These are phyloP conservation scores for Leonotis leonurus DNA, from an alignment of 257 asterid species.

Conservation along the genomic window DNA sequence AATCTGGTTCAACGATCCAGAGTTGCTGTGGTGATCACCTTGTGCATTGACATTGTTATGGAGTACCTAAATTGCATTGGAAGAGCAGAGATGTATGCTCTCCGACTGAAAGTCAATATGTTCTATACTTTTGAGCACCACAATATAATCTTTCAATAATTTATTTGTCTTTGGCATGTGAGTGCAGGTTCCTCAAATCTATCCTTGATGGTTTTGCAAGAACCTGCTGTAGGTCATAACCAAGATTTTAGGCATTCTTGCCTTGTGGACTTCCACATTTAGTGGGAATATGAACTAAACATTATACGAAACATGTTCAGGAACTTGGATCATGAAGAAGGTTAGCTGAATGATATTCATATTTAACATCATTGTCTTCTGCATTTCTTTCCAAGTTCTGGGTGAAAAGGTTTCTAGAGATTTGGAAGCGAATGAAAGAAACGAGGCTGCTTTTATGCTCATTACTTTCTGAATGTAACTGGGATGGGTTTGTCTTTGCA, in stretches of 20 bases:
- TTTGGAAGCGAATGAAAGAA: neutral
- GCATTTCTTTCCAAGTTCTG: slow-evolving; percentile 1
- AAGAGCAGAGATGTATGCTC: neutral
- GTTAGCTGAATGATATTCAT: slow-evolving; percentile 37
- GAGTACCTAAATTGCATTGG: neutral
- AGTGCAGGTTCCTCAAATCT: slow-evolving; percentile 71
- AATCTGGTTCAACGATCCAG: neutral
- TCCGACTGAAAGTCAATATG: neutral
- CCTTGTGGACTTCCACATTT: slow-evolving; percentile 83
- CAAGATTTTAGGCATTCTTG: slow-evolving; percentile 93
- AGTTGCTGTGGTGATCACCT: neutral
- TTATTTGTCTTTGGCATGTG: slow-evolving; percentile 10
- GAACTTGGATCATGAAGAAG: slow-evolving; percentile 62
- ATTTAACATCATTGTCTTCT: slow-evolving; percentile 12
- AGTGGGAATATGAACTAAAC: slow-evolving; percentile 51
- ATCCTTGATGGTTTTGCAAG: slow-evolving; percentile 86
- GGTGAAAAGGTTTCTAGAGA: neutral
- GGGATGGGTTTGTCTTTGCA: neutral
- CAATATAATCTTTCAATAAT: slow-evolving; percentile 11
- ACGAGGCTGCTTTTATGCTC: neutral
- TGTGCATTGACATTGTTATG: neutral
- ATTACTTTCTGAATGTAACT: neutral
- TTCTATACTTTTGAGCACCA: neutral
- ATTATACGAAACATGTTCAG: slow-evolving; percentile 37
- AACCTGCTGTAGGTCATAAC: slow-evolving; percentile 47